Evolutionary conservation across 2,329 filamentous ascomycete genomes (phyloP), one percentile per base, ranked within the genome.

Genomic region (Chaetomiaceae sp.): DNA sequence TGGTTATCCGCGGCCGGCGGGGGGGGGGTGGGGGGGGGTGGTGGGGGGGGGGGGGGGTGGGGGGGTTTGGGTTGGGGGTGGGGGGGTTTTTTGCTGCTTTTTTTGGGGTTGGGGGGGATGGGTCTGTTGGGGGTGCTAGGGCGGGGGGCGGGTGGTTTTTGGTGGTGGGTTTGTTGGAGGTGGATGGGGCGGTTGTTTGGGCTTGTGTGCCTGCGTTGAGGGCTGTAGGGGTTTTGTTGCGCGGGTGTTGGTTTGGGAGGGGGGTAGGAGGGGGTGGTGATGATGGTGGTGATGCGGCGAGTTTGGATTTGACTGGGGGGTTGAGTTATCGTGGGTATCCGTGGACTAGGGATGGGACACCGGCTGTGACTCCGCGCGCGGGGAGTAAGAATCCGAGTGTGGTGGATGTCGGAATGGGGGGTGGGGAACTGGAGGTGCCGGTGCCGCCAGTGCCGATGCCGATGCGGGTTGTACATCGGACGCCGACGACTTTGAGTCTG

Each of bases 141-240:
- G 48, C 23, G 16, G 42, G 30, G 45, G 61, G 60, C 2, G 56
- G 67, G 5, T 60, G 59, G n/a, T 68, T 68, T 47, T 68, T 67
- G 45, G 63, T 67, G 51, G 63, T 68, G 63, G 68, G 65, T n/a
- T 55, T 68, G 4, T 53, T 68, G 17, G 66, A 68, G 60, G 62
- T 64, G 51, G 66, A 68, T 40, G 55, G 68, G 10, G 66, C 64
- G n/a, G 53, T 69, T 12, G 63, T 69, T 19, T 68, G 66, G 46
- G 65, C 66, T 12, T 63, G 65, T 44, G 66, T 64, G 25, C 66
- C 67, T 14, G 66, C 63, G 7, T 54, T 69, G 33, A 50, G 66
- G 27, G 62, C 64, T 1, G 50, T 67, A 1, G n/a, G n/a, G n/a
- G n/a, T n/a, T n/a, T n/a, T n/a, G 30, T 68, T 30, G 65, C 61